phyloP scores from a whole-genome alignment of 352 stramenopile species.

The Pythium apleroticum region DNA sequence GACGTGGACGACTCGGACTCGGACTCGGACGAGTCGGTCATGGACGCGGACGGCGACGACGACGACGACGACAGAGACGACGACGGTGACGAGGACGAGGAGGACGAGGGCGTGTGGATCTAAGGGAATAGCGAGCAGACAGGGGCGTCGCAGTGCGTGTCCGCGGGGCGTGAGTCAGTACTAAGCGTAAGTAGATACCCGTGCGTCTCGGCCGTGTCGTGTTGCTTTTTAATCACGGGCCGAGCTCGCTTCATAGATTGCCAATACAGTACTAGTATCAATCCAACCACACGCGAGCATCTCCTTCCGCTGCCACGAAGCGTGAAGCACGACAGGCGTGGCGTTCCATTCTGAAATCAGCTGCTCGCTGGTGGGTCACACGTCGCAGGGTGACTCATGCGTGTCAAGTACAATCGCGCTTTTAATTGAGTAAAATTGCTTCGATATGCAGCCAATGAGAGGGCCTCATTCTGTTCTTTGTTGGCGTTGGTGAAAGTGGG shows the following conservation, averaged over 20 bases:
- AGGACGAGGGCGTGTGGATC: constrained; percentile 86
- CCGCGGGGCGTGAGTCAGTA: background rate
- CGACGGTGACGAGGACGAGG: constrained; percentile 30
- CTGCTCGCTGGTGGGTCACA: background rate
- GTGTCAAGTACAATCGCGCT: background rate
- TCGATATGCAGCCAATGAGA: constrained; percentile 20
- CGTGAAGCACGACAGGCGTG: too few relatives aligned
- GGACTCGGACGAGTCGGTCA: constrained; percentile 67
- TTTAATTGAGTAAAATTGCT: constrained; percentile 8
- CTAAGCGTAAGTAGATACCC: constrained; percentile 18
- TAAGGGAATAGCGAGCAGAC: constrained; percentile 36
- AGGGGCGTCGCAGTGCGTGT: background rate
- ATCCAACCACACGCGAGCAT: too few relatives aligned
- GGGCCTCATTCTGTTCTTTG: constrained; percentile 2
- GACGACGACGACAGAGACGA: constrained; percentile 28
- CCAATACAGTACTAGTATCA: constrained; percentile 5
- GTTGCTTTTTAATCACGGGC: background rate
- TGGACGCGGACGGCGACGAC: constrained; percentile 35
- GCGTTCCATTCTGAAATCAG: background rate
- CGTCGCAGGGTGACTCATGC: constrained; percentile 5
- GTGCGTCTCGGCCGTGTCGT: constrained; percentile 1
- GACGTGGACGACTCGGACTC: constrained; percentile 71
- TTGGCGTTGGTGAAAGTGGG: constrained; percentile 2
- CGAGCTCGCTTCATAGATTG: constrained; percentile 4
- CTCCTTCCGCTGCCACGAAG: too few relatives aligned